phyloP scores from a whole-genome alignment of 768 basidiomycete genomes.

The Paxillus rubicundulus region DNA sequence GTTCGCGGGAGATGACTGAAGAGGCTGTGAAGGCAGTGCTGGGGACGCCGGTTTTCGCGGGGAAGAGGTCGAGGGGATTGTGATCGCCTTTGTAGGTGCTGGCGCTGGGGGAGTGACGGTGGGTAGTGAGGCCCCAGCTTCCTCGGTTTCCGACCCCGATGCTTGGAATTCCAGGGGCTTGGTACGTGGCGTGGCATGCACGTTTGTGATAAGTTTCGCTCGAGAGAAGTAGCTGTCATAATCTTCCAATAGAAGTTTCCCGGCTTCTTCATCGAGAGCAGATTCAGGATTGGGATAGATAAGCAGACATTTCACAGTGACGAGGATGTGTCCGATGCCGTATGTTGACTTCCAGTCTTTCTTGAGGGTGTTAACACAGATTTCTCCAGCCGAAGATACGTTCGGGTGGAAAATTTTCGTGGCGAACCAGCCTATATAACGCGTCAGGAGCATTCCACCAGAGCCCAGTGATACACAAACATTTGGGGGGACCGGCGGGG shows the following conservation, averaged over 20 bases:
- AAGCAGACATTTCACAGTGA: conserved; percentile 91
- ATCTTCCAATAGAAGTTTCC: conserved; percentile 85
- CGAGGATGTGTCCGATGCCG: conserved; percentile 87
- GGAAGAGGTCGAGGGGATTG: conserved; percentile 41
- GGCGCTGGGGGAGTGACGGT: conserved; percentile 18
- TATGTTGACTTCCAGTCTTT: conserved; percentile 95
- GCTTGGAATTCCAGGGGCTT: conserved; percentile 70
- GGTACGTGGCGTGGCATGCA: conserved; percentile 83
- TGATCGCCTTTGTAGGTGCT: conserved; percentile 30
- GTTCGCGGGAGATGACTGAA: conserved; percentile 38
- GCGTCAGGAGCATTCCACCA: conserved; percentile 3
- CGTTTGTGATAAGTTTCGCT: conserved; percentile 84
- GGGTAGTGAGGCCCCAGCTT: conserved; percentile 14
- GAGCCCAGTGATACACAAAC: conserved; percentile 43
- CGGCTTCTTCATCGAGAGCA: conserved; percentile 93
- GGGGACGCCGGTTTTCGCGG: conserved; percentile 44
- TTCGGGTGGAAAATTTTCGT: conserved; percentile 99
- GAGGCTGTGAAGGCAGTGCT: conserved; percentile 37
- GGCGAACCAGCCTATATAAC: conserved; percentile 69
- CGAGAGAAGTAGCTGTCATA: conserved; percentile 86
- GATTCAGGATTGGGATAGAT: conserved; percentile 98
- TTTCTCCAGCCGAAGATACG: conserved; percentile 85
- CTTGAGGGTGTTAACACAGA: conserved; percentile 96
- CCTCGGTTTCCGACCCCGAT: conserved; percentile 32
- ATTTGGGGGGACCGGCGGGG: conserved; percentile 91